Conservation (phyloP, 345 rosid genomes). For the Psidium friedrichsthalianum region DNA sequence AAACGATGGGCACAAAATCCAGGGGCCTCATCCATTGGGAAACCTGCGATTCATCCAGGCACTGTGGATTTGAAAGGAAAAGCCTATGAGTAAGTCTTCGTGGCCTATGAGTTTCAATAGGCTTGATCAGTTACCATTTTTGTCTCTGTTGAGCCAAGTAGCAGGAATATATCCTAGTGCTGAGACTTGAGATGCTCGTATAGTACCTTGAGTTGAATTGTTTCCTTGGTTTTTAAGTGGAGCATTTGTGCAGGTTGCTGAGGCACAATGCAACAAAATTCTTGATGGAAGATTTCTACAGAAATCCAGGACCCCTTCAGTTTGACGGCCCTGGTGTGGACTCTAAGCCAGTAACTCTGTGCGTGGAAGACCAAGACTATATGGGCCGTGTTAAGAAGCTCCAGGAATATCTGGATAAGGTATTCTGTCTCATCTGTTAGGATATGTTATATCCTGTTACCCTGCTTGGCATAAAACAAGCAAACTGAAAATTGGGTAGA, state of each 20-base stretch:
- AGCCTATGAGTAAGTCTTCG: slow-evolving; percentile 78
- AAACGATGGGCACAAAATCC: slow-evolving; percentile 86
- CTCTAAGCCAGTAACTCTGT: slow-evolving; percentile 67
- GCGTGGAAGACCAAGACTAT: slow-evolving; percentile 98
- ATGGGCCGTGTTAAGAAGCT: slow-evolving; percentile 97
- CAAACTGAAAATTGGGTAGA: not conserved
- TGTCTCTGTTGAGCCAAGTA: not conserved
- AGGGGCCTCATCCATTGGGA: slow-evolving; percentile 59
- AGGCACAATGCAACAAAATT: slow-evolving; percentile 63
- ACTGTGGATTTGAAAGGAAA: slow-evolving; percentile 92
- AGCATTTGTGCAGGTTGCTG: slow-evolving; percentile 46
- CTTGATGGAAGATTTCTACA: slow-evolving; percentile 81
- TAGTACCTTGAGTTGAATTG: not conserved
- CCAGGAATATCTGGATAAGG: slow-evolving; percentile 87
- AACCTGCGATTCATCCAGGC: slow-evolving; percentile 95
- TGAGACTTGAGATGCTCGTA: not conserved
- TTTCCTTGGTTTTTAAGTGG: not conserved
- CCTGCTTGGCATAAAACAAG: not conserved
- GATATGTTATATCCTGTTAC: not conserved
- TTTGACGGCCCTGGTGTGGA: slow-evolving; percentile 97
- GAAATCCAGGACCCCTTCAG: slow-evolving; percentile 97
- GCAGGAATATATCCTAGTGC: not conserved
- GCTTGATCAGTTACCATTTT: not conserved
- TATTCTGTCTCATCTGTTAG: not conserved
- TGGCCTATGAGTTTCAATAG: not conserved